Conservation (phyloP, 306 rosid species). For the Inga laurina region DNA sequence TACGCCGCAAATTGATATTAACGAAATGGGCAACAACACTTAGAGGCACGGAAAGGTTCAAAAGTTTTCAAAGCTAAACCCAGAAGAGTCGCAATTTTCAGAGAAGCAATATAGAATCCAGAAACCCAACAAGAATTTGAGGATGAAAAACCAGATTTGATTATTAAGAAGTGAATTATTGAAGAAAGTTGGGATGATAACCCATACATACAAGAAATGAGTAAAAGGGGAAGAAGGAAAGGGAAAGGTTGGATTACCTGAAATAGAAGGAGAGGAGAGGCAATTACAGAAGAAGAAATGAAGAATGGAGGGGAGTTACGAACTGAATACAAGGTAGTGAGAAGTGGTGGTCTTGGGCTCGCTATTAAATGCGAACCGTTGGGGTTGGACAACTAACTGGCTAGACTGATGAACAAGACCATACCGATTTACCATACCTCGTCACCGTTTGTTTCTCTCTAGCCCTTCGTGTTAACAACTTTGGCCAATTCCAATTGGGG, state of each 20-base stretch:
- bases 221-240: neutral
- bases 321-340: neutral
- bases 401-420: conserved; percentile 30
- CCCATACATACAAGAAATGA: neutral
- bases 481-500: neutral
- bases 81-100: neutral
- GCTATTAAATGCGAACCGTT: conserved; percentile 55
- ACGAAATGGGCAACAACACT: neutral
- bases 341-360: conserved; percentile 19
- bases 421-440: no score
- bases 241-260: conserved; percentile 21
- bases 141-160: conserved; percentile 24
- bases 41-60: conserved; percentile 21
- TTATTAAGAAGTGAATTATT: neutral
- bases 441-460: no score
- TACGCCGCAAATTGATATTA: neutral
- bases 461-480: neutral
- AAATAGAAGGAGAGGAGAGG: neutral
- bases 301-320: neutral
- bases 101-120: neutral
- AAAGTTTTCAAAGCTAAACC: neutral
- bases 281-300: neutral
- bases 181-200: neutral
- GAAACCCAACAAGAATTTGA: neutral
- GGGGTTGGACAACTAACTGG: conserved; percentile 76